These are phyloP conservation scores for Podaxis sp. DNA, from an alignment of 768 basidiomycete species.

Conservation along the genomic window DNA sequence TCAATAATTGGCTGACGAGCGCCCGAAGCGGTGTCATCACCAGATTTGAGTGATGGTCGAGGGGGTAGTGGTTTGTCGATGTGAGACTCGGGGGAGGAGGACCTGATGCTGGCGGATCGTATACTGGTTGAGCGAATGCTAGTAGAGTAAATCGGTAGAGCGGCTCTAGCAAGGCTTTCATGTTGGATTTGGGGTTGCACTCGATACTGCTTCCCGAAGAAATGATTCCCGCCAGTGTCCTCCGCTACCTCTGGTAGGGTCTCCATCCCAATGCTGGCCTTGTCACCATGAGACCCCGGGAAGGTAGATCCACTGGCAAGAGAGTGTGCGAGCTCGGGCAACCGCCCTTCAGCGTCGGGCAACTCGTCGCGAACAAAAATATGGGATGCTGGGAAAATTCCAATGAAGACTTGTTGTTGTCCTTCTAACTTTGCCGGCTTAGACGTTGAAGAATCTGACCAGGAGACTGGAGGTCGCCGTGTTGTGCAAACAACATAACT, in stretches of 20 bases:
- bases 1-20: constrained; percentile 87
- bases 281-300: constrained; percentile 34
- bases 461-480: constrained; percentile 68
- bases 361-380: constrained; percentile 85
- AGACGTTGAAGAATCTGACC: constrained; percentile 47
- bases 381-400: constrained; percentile 91
- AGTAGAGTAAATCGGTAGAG: constrained; percentile 69
- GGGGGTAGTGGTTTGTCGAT: constrained; percentile 77
- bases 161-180: constrained; percentile 69
- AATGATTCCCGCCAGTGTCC: constrained; percentile 33
- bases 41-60: constrained; percentile 91
- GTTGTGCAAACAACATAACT: constrained; percentile 89
- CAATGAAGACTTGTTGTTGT: constrained; percentile 86
- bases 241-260: constrained; percentile 67
- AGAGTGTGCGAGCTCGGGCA: constrained; percentile 71
- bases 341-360: constrained; percentile 83
- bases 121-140: constrained; percentile 72
- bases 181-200: constrained; percentile 75
- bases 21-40: constrained; percentile 89
- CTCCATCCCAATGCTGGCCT: constrained; percentile 50
- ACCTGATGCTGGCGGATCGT: constrained; percentile 74
- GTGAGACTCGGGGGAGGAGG: constrained; percentile 64
- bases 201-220: constrained; percentile 62
- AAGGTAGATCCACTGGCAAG: constrained; percentile 40
- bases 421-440: constrained; percentile 67